Conservation (phyloP, 768 basidiomycete genomes). For the Amanita subjunquillea region DNA sequence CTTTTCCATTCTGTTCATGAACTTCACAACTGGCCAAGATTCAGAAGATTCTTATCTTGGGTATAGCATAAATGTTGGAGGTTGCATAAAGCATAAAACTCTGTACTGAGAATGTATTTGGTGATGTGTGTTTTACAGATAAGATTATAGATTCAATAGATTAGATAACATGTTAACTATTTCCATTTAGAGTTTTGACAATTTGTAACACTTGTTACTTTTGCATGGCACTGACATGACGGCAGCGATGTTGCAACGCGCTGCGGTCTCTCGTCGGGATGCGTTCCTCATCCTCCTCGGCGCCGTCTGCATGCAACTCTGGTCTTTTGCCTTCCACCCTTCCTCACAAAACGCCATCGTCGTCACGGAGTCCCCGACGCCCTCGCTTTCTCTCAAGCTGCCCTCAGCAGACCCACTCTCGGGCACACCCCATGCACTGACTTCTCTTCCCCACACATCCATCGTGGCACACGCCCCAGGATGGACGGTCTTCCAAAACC, state of each 20-base stretch:
- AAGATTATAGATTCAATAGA: too few species aligned
- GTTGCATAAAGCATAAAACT: too few species aligned
- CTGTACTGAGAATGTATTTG: too few species aligned
- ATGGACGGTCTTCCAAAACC: slow-evolving; percentile 76
- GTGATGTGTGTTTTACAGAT: too few species aligned
- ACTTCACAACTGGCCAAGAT: too few species aligned
- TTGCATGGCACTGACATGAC: neutral
- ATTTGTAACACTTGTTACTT: too few species aligned
- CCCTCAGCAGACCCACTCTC: neutral
- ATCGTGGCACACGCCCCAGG: slow-evolving; percentile 63
- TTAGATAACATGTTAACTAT: too few species aligned
- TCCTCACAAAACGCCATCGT: slow-evolving; percentile 9
- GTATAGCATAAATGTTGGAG: too few species aligned
- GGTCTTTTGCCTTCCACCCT: slow-evolving; percentile 27
- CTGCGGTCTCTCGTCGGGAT: slow-evolving; percentile 41
- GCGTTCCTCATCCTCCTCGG: slow-evolving; percentile 50
- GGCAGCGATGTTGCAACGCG: slow-evolving; percentile 27
- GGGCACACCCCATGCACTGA: slow-evolving; percentile 2
- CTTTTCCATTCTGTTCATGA: too few species aligned
- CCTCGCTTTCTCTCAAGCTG: neutral
- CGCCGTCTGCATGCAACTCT: slow-evolving; percentile 44
- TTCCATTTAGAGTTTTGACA: too few species aligned
- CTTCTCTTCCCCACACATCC: slow-evolving; percentile 38
- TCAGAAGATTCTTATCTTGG: too few species aligned
- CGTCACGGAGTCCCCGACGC: neutral